These are phyloP conservation scores for Fusarium temperatum DNA, from an alignment of 2,329 filamentous ascomycete species.

Conservation along the genomic window DNA sequence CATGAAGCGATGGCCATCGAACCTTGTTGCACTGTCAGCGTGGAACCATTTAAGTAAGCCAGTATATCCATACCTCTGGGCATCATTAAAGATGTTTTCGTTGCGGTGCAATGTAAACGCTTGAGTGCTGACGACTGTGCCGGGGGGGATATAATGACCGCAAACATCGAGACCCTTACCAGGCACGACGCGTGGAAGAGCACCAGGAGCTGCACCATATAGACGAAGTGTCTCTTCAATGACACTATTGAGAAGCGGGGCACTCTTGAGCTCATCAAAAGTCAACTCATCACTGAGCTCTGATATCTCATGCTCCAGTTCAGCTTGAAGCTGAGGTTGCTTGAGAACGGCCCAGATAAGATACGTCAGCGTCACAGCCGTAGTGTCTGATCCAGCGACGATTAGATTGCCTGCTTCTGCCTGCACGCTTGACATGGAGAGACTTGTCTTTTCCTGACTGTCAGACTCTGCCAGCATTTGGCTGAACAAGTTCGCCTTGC, in stretches of 20 bases:
- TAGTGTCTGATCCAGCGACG: constrained; percentile 18
- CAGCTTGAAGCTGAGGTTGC: not conserved
- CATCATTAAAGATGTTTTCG: not conserved
- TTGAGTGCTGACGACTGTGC: constrained; percentile 12
- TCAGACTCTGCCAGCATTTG: not conserved
- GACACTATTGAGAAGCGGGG: constrained; percentile 6
- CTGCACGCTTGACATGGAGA: not conserved
- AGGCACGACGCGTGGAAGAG: constrained; percentile 5
- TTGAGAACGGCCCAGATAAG: constrained; percentile 22
- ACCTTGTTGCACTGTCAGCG: fast-evolving
- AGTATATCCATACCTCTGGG: not conserved
- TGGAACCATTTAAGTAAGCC: fast-evolving
- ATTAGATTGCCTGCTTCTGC: constrained; percentile 3
- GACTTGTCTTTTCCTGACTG: not conserved
- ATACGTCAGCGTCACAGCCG: constrained; percentile 20
- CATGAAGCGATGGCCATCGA: not conserved
- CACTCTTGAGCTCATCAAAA: not conserved
- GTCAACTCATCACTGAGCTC: not conserved
- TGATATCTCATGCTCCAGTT: constrained; percentile 4
- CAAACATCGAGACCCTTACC: not conserved
- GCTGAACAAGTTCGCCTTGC: not conserved
- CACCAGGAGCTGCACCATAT: constrained; percentile 26
- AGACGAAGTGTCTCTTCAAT: constrained; percentile 24
- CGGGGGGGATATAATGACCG: not conserved
- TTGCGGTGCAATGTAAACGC: constrained; percentile 19